These are phyloP conservation scores for Stellera chamaejasme DNA, from an alignment of 345 rosid species.

Conservation along the genomic window DNA sequence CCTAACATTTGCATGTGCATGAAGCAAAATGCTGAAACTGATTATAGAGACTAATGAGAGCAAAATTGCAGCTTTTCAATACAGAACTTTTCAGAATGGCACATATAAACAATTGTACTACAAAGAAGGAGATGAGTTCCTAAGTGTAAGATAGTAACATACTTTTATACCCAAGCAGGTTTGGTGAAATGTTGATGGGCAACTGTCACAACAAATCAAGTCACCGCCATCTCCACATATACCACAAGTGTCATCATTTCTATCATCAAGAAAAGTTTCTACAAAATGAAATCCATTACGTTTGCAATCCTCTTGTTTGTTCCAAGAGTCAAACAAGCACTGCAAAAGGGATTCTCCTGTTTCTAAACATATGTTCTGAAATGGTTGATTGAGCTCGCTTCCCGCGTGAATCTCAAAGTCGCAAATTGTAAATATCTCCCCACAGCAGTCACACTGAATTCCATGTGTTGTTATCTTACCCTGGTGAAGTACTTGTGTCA, in stretches of 20 bases:
- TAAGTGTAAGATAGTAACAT: slow-evolving; percentile 12
- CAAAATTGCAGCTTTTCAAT: too few relatives aligned
- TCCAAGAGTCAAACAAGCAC: slow-evolving; percentile 65
- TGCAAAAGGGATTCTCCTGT: slow-evolving; percentile 59
- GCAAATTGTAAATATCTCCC: slow-evolving; percentile 32
- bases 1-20: too few relatives aligned
- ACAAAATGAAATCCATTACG: slow-evolving; percentile 55
- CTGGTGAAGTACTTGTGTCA: slow-evolving; percentile 28
- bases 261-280: slow-evolving; percentile 63
- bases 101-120: too few relatives aligned
- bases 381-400: slow-evolving; percentile 34
- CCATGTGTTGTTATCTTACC: slow-evolving; percentile 60
- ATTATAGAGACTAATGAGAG: too few relatives aligned
- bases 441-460: slow-evolving; percentile 72
- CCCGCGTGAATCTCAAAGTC: slow-evolving; percentile 73
- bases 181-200: slow-evolving; percentile 96
- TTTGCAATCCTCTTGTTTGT: slow-evolving; percentile 49
- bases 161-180: slow-evolving; percentile 76
- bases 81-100: too few relatives aligned
- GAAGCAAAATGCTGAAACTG: too few relatives aligned
- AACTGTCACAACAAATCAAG: slow-evolving; percentile 84
- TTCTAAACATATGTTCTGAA: slow-evolving; percentile 54
- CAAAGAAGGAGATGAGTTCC: too few relatives aligned
- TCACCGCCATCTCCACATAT: slow-evolving; percentile 97
- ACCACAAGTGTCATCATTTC: slow-evolving; percentile 94